Evolutionary conservation across 768 basidiomycete species (phyloP).

Genomic region (Auriscalpium microsporum): DNA sequence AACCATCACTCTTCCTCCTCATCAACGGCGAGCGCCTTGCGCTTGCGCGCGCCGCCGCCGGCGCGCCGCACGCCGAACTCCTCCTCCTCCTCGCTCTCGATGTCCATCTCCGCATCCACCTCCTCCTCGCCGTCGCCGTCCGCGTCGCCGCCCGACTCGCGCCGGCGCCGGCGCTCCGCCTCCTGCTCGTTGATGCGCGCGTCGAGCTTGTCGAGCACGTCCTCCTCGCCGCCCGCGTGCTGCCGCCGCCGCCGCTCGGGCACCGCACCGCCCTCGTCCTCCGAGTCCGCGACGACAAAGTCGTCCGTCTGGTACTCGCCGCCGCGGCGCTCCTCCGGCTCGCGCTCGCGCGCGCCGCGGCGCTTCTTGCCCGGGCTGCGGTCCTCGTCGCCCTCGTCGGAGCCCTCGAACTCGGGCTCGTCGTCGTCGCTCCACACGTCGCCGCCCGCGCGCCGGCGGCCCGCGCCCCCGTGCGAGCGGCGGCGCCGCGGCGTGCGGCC

Average conservation of each 20-base stretch:
- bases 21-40: slow-evolving; percentile 46
- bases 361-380: slow-evolving; percentile 35
- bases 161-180: slow-evolving; percentile 41
- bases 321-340: slow-evolving; percentile 40
- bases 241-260: slow-evolving; percentile 3
- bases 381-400: slow-evolving; percentile 36
- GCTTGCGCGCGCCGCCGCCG: slow-evolving; percentile 42
- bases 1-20: slow-evolving; percentile 50
- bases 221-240: slow-evolving; percentile 36
- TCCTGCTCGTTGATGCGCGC: slow-evolving; percentile 51
- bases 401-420: slow-evolving; percentile 34
- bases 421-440: slow-evolving; percentile 65
- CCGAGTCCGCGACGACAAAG: slow-evolving; percentile 76
- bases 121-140: slow-evolving; percentile 28
- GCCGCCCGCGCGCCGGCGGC: slow-evolving; percentile 24
- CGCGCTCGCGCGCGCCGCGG: slow-evolving; percentile 14
- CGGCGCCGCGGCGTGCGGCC: slow-evolving; percentile 34
- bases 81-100: slow-evolving; percentile 67
- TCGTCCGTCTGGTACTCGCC: slow-evolving; percentile 80
- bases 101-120: slow-evolving; percentile 51
- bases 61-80: slow-evolving; percentile 57
- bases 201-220: slow-evolving; percentile 66
- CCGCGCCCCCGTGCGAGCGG: slow-evolving; percentile 1
- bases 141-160: slow-evolving; percentile 23
- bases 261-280: slow-evolving; percentile 40